Percentiles rank a stretch among this genome's conserved stretches.
These are phyloP conservation scores for Pseudogymnoascus sp. DNA, from an alignment of 2,329 filamentous ascomycete species.

Conservation along the genomic window DNA sequence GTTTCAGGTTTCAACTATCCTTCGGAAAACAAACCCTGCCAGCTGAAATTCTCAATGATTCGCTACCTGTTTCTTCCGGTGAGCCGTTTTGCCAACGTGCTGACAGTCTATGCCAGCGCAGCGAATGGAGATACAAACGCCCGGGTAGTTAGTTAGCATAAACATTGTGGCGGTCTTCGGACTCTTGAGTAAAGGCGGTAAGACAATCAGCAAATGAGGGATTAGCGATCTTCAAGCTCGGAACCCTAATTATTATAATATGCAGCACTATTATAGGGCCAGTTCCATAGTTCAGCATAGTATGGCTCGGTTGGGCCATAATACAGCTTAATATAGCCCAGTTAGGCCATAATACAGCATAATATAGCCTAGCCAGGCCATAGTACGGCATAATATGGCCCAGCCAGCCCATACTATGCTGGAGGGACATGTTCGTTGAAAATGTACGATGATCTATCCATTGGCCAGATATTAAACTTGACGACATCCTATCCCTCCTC, in stretches of 20 bases:
- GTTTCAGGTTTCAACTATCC: neutral
- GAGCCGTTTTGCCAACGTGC: neutral
- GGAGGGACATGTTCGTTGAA: neutral
- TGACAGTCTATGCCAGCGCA: neutral
- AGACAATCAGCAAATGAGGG: neutral
- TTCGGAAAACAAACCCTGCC: neutral
- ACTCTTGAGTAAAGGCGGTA: no score
- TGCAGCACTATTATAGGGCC: no score
- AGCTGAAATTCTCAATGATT: neutral
- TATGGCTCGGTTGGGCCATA: no score
- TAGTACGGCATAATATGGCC: no score
- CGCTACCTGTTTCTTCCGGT: neutral
- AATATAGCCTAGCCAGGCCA: no score
- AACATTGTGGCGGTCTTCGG: no score
- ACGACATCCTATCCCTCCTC: neutral
- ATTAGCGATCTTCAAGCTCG: neutral
- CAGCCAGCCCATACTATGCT: no score
- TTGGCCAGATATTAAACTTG: neutral
- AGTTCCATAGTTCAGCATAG: no score
- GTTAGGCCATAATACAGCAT: no score
- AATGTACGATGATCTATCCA: neutral
- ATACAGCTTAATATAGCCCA: no score
- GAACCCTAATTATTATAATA: no score
- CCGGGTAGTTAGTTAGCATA: neutral
- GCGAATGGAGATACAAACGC: neutral